A percentile compares a stretch with the other conserved stretches of the same genome.
These are phyloP conservation scores for Collariella sp. DNA, from an alignment of 495 filamentous ascomycete species.

Conservation along the genomic window DNA sequence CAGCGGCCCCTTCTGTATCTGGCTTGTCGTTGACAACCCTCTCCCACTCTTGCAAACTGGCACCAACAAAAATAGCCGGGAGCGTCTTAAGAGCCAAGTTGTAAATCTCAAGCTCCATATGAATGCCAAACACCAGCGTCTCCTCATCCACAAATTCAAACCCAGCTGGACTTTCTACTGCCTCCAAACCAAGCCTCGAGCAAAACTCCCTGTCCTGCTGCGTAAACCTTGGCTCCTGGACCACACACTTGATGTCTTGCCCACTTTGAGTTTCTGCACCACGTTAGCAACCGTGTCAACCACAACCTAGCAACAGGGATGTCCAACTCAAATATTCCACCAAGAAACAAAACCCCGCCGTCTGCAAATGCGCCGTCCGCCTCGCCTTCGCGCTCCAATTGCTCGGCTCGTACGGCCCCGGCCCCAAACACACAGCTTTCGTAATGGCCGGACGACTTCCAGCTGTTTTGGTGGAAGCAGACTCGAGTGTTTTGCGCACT, in stretches of 20 bases:
- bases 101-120: slow-evolving; percentile 47
- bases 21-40: slow-evolving; percentile 20
- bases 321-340: slow-evolving; percentile 34
- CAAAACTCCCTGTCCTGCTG: slow-evolving; percentile 52
- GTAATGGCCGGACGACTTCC: slow-evolving; percentile 20
- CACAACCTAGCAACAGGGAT: neutral
- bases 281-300: neutral
- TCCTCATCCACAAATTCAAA: slow-evolving; percentile 44
- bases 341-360: slow-evolving; percentile 52
- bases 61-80: slow-evolving; percentile 40
- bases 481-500: slow-evolving; percentile 7
- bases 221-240: slow-evolving; percentile 69
- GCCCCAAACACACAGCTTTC: slow-evolving; percentile 37
- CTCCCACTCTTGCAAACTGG: slow-evolving; percentile 32
- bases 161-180: slow-evolving; percentile 49
- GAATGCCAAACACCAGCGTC: slow-evolving; percentile 49
- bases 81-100: slow-evolving; percentile 26
- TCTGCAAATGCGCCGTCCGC: slow-evolving; percentile 43
- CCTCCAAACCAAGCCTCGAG: slow-evolving; percentile 39
- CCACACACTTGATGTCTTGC: slow-evolving; percentile 36
- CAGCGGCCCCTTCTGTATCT: neutral
- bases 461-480: slow-evolving; percentile 4
- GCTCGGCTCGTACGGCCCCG: slow-evolving; percentile 37
- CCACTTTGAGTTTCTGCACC: slow-evolving; percentile 12
- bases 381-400: slow-evolving; percentile 27